Evolutionary conservation across 2,329 filamentous ascomycete genomes (phyloP).

Genomic region (Trichoderma gracile): DNA sequence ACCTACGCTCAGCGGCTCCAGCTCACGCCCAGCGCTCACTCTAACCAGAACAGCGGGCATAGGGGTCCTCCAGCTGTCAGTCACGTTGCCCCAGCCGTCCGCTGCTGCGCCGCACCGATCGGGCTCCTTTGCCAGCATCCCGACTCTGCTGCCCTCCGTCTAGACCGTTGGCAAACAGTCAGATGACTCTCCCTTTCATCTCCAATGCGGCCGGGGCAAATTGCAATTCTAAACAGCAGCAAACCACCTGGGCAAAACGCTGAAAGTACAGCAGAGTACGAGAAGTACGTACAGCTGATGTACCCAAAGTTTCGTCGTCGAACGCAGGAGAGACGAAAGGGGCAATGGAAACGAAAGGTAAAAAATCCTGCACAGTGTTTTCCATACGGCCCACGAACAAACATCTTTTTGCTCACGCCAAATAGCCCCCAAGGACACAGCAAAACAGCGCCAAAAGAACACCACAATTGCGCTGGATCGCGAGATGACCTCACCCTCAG

Average conservation of each 20-base stretch:
- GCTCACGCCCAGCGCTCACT: background rate
- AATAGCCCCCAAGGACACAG: slow-evolving; percentile 1
- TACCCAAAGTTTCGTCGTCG: background rate
- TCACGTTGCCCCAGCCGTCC: slow-evolving; percentile 20
- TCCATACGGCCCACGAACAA: background rate
- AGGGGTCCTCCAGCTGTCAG: background rate
- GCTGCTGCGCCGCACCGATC: slow-evolving; percentile 10
- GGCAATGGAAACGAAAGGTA: slow-evolving; percentile 6
- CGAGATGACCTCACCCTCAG: slow-evolving; percentile 39
- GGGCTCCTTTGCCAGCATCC: slow-evolving; percentile 10
- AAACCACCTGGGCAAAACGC: background rate
- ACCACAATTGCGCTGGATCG: slow-evolving; percentile 30
- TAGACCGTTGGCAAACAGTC: slow-evolving; percentile 20
- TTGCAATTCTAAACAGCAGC: background rate
- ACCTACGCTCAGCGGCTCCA: background rate
- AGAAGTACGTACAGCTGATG: background rate
- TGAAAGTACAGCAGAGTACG: background rate
- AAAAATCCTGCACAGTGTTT: slow-evolving; percentile 10
- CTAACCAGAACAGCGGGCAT: background rate
- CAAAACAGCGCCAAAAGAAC: background rate
- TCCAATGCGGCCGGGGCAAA: slow-evolving; percentile 13
- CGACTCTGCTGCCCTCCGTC: slow-evolving; percentile 7
- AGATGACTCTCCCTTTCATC: slow-evolving; percentile 21
- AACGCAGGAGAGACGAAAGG: slow-evolving; percentile 9
- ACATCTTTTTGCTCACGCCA: background rate